Evolutionary conservation across 148 eudicot genomes (phyloP).

Genomic region (Rhododendron henanense): DNA sequence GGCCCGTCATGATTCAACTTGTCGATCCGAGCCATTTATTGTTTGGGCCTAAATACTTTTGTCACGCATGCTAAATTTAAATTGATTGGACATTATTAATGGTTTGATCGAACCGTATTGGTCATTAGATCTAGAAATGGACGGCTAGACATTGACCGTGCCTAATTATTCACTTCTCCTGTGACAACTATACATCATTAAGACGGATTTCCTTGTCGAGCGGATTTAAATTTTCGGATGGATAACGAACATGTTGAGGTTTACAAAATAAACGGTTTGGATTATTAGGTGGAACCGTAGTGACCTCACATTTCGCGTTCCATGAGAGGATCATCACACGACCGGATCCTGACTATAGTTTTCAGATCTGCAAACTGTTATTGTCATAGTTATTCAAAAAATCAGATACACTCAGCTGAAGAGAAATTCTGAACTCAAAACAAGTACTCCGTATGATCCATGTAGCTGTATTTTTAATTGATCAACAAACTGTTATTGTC

Average conservation of each 20-base stretch:
- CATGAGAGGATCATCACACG: not conserved
- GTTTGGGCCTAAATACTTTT: not conserved
- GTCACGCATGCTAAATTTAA: not conserved
- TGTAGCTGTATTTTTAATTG: not conserved
- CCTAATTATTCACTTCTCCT: not conserved
- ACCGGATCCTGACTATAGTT: not conserved
- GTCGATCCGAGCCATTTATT: not conserved
- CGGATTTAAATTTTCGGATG: not conserved
- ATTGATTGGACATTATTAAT: not conserved
- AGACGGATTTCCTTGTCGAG: not conserved
- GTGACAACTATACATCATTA: not conserved
- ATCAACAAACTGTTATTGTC: no score
- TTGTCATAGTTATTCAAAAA: not conserved
- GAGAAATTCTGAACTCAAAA: not conserved
- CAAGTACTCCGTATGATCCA: not conserved
- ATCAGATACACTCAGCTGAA: not conserved
- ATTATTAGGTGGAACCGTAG: not conserved
- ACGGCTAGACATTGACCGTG: not conserved
- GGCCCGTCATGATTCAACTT: not conserved
- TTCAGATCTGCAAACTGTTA: not conserved
- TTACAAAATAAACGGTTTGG: not conserved
- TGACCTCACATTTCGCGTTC: not conserved
- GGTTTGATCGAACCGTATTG: not conserved
- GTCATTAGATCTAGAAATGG: not conserved
- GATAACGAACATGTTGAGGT: not conserved